A percentile compares a stretch with the other conserved stretches of the same genome.
These are phyloP conservation scores for Penicillium sp. DNA, from an alignment of 2,329 filamentous ascomycete species.

Conservation along the genomic window DNA sequence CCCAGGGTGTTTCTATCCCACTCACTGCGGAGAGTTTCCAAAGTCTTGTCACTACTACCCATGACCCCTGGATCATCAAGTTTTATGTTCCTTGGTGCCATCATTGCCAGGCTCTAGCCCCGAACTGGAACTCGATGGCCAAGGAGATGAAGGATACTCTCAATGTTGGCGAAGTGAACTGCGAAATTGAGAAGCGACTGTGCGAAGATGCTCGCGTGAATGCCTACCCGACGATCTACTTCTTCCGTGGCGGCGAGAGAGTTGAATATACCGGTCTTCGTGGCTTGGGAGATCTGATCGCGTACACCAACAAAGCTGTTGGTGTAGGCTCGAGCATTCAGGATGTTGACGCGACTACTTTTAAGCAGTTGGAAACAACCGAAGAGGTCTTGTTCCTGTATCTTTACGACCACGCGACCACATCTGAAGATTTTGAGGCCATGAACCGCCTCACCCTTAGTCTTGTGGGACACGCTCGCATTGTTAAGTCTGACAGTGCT, in stretches of 20 bases:
- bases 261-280: slow-evolving; percentile 92
- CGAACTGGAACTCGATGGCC: slow-evolving; percentile 84
- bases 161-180: slow-evolving; percentile 95
- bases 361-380: slow-evolving; percentile 82
- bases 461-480: slow-evolving; percentile 84
- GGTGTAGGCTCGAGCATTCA: slow-evolving; percentile 73
- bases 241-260: slow-evolving; percentile 87
- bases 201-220: slow-evolving; percentile 84
- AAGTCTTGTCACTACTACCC: slow-evolving; percentile 76
- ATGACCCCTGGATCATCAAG: slow-evolving; percentile 97
- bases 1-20: slow-evolving; percentile 69
- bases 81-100: slow-evolving; percentile 98
- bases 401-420: slow-evolving; percentile 95
- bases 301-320: slow-evolving; percentile 82
- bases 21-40: slow-evolving; percentile 86
- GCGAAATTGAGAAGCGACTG: slow-evolving; percentile 78
- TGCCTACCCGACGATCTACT: slow-evolving; percentile 85
- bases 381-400: slow-evolving; percentile 97
- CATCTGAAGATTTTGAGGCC: slow-evolving; percentile 84
- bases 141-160: slow-evolving; percentile 87
- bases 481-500: slow-evolving; percentile 86
- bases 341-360: slow-evolving; percentile 73
- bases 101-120: slow-evolving; percentile 90
- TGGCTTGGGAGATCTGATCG: slow-evolving; percentile 84
- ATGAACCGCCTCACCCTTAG: slow-evolving; percentile 82